Evolutionary conservation across 1,139 yeast species (phyloP), one percentile per base, ranked within the genome.

Genomic region (Yamadazyma sp.): DNA sequence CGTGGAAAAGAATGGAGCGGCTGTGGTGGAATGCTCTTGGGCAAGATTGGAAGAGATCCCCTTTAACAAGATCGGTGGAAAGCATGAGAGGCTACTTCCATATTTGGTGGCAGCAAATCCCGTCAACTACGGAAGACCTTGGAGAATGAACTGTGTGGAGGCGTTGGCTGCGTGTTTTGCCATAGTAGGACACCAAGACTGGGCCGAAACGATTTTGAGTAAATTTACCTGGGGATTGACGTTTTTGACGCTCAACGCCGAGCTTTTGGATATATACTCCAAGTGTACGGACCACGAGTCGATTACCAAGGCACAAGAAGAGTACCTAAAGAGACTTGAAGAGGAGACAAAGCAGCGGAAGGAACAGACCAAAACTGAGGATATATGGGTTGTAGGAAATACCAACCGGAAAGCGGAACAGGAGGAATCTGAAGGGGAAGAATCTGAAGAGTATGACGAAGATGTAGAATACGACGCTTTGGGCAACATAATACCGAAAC

Each of bases 11-110:
- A 62, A 70, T 37, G 99, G 99, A 24, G 94, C 90, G 10, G 96
- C 98, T 0, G 98, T 92, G 7, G 98, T 92, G 2, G 99, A 92
- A 58, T 92, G 97, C 62, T 89, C 97, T 1, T 92, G 99, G 99
- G 98, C 98, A 0, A 69, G 97, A 44, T 61, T 94, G 16, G 96
- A 89, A 4, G 98, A 92, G 58, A 81, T 92, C n/a, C 98, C 98
- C 2, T 92, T 92, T 61, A 68, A 73, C 46, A 87, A 86, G 55
- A 90, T 92, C 43, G 97, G 98, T 3, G 98, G 98, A 3, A 81
- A 78, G 46, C 75, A 88, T 53, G 97, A 92, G 55, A 69, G 98
- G 37, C 67, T 92, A 16, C 65, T 92, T 43, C 98, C 98, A 0
- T 92, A 90, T 53, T 67, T 92, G 41, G 94, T 92, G 4, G 98